Evolutionary conservation across 73 alveolate species (phyloP).

Genomic region (Tetrahymena elliotti): DNA sequence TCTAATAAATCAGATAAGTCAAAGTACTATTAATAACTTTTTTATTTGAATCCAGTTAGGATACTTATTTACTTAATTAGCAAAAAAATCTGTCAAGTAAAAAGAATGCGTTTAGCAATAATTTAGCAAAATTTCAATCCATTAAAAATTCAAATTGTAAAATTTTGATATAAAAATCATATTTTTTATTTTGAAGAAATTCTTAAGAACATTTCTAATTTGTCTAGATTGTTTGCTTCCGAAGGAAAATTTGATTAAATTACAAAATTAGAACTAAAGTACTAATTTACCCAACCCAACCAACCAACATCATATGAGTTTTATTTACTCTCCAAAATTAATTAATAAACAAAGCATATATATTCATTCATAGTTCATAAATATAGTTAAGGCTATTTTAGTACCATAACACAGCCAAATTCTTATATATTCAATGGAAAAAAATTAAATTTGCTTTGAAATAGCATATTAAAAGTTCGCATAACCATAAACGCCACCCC

Average conservation of each 20-base stretch:
- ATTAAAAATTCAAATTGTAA: background rate
- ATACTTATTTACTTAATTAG: background rate
- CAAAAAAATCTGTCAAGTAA: background rate
- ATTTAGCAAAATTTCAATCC: background rate
- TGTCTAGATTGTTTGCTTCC: background rate
- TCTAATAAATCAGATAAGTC: background rate
- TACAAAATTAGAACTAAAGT: background rate
- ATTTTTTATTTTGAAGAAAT: background rate
- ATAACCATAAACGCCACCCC: background rate
- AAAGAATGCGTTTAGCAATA: background rate
- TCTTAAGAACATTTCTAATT: background rate
- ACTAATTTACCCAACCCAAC: background rate
- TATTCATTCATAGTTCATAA: too few species aligned
- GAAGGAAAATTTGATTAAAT: background rate
- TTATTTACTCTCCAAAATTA: background rate
- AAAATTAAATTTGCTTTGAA: too few species aligned
- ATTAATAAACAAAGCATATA: too few species aligned
- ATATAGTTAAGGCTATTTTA: too few species aligned
- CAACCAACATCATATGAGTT: background rate
- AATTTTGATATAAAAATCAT: background rate
- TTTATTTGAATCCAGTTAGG: background rate
- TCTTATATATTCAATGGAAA: too few species aligned
- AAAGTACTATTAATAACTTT: background rate
- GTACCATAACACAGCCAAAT: background rate
- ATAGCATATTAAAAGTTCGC: too few species aligned